These are phyloP conservation scores for Novymonas esmeraldas DNA, from an alignment of 208 protist genomes.

Conservation along the genomic window DNA sequence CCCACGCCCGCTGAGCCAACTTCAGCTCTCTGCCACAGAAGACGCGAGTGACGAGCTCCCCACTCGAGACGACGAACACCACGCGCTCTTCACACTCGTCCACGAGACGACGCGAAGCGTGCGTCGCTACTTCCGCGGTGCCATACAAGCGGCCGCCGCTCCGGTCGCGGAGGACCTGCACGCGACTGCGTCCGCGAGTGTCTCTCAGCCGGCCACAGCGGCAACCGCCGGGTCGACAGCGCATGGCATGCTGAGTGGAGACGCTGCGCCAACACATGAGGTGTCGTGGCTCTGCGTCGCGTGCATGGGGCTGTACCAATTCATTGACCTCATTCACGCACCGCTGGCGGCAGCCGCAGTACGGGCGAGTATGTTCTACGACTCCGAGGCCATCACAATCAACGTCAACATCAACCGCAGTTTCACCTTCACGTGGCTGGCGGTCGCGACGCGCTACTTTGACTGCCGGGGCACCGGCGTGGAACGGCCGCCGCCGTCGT, in stretches of 20 bases:
- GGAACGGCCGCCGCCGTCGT: constrained; percentile 34
- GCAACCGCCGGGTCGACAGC: constrained; percentile 7
- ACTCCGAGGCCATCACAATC: constrained; percentile 69
- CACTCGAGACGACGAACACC: constrained; percentile 54
- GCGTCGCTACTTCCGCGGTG: constrained; percentile 47
- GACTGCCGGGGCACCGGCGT: constrained; percentile 39
- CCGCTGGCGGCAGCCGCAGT: constrained; percentile 65
- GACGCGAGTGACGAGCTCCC: constrained; percentile 13
- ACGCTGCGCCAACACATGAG: constrained; percentile 30
- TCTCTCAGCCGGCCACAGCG: background rate
- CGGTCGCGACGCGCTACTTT: constrained; percentile 71
- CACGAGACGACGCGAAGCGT: constrained; percentile 69
- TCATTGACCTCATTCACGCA: constrained; percentile 78
- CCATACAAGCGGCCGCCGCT: constrained; percentile 1
- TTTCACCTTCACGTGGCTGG: constrained; percentile 87
- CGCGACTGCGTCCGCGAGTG: background rate
- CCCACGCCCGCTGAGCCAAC: constrained; percentile 36
- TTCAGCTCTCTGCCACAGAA: constrained; percentile 4
- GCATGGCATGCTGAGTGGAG: constrained; percentile 39
- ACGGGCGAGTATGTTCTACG: constrained; percentile 66
- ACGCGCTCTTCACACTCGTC: constrained; percentile 74
- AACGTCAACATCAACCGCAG: constrained; percentile 86
- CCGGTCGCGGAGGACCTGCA: background rate
- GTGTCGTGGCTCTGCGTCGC: constrained; percentile 71
- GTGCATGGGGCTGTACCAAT: constrained; percentile 88